Percentiles rank a stretch among this genome's conserved stretches.
phyloP scores from a whole-genome alignment of 441 rosid species.

The Adansonia gregorii region DNA sequence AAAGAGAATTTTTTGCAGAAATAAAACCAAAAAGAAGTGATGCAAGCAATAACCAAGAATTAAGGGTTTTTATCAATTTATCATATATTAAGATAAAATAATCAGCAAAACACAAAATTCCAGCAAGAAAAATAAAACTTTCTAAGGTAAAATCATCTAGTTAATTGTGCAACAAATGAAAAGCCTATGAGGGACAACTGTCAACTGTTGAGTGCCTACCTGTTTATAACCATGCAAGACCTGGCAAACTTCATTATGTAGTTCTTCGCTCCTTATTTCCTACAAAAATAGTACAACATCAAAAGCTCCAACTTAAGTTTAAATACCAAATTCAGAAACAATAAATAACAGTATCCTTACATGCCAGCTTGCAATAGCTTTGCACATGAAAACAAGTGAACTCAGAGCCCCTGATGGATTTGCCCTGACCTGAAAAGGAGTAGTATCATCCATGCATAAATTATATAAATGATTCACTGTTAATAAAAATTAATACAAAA shows the following conservation, averaged over 20 bases:
- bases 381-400: slow-evolving; percentile 84
- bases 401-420: slow-evolving; percentile 93
- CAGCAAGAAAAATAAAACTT: not conserved
- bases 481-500: slow-evolving; percentile 15
- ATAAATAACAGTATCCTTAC: slow-evolving; percentile 54
- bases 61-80: not conserved
- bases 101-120: not conserved
- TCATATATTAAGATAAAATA: not conserved
- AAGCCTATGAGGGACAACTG: slow-evolving; percentile 14
- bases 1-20: not conserved
- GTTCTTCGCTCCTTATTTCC: slow-evolving; percentile 89
- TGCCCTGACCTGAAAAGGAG: slow-evolving; percentile 63
- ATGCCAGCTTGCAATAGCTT: slow-evolving; percentile 98
- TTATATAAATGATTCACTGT: not conserved
- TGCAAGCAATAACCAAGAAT: not conserved
- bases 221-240: slow-evolving; percentile 90
- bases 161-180: not conserved
- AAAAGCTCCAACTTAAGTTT: not conserved
- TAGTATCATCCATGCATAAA: slow-evolving; percentile 20
- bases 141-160: not conserved
- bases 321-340: not conserved
- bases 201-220: slow-evolving; percentile 49
- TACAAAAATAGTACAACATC: slow-evolving; percentile 28
- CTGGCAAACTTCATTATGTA: slow-evolving; percentile 83
- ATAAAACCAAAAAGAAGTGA: not conserved